These are phyloP conservation scores for Paspalum notatum DNA, from an alignment of 176 grass and related monocot species.

Conservation along the genomic window DNA sequence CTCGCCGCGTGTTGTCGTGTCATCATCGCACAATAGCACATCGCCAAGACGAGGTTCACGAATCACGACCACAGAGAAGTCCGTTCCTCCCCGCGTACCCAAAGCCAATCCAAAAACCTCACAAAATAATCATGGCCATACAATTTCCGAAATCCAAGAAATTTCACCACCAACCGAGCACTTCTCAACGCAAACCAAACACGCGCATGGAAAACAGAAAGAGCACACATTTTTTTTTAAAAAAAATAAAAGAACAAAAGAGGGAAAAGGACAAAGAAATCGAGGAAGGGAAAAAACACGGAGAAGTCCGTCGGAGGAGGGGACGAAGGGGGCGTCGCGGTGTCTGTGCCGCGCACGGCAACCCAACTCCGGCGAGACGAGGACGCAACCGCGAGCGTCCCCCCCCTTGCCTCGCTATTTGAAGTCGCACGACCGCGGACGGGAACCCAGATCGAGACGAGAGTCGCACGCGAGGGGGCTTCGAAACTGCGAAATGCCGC, in stretches of 20 bases:
- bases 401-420: not conserved
- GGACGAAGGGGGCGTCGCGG: not conserved
- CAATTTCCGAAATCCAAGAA: slow-evolving; percentile 4
- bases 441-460: slow-evolving; percentile 25
- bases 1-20: too few species aligned
- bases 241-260: not conserved
- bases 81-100: slow-evolving; percentile 10
- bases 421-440: not conserved
- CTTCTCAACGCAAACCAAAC: slow-evolving; percentile 14
- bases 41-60: not conserved
- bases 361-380: slow-evolving; percentile 35
- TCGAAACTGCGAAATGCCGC: slow-evolving; percentile 29
- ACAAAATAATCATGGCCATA: slow-evolving; percentile 36
- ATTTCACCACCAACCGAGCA: slow-evolving; percentile 25
- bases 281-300: not conserved
- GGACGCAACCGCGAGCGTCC: not conserved
- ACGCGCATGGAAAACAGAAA: slow-evolving; percentile 16
- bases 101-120: slow-evolving; percentile 38
- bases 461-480: not conserved
- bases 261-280: not conserved
- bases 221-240: not conserved
- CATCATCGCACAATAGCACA: not conserved
- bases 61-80: not conserved
- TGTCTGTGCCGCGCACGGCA: slow-evolving; percentile 46
- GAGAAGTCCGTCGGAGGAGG: slow-evolving; percentile 29